Evolutionary conservation across 208 protist genomes (phyloP), one percentile per base, ranked within the genome.

Genomic region (Perkinsela sp.): DNA sequence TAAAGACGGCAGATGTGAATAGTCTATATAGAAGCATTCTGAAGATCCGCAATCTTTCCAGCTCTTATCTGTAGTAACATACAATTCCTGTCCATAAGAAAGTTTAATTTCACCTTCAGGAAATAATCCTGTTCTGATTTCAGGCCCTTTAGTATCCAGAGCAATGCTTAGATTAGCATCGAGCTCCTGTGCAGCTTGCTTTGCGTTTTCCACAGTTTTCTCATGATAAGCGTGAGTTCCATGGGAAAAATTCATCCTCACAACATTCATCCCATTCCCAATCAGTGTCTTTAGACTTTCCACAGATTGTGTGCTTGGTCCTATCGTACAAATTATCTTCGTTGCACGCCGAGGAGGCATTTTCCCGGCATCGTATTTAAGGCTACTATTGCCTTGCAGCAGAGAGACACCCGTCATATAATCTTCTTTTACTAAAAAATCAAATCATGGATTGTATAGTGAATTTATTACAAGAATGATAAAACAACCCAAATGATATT

Each of bases 161-260:
- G 93, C 91, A 68, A 97, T 93, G 67, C 82, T 92, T 72, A 95
- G 82, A 69, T 86, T 83, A 31, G 82, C 70, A 32, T 84, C 87
- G 30, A 90, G 78, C 68, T 90, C 82, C n/a, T 82, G 80, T 2
- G 89, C 84, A 0, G 85, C 83, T 69, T 84, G 68, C 68, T 94
- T 87, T 65, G 95, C 77, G 74, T 97, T 96, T 72, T 87, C 80
- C 72, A 97, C 94, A 2, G 92, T 93, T 48, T 70, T 73, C 66
- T 79, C 81, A 79, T 97, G 94, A 77, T 90, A 96, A 80, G 95
- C 92, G 73, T 98, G 82, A 32, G 78, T 84, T 57, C 94, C 95
- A 75, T 98, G 95, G 32, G 93, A 97, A 75, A 97, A 97, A 82
- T 97, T 97, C 78, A 97, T 88, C 69, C 95, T 83, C 22, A 90